Conservation (phyloP, 495 filamentous ascomycete species). For the Alectoria sarmentosa region DNA sequence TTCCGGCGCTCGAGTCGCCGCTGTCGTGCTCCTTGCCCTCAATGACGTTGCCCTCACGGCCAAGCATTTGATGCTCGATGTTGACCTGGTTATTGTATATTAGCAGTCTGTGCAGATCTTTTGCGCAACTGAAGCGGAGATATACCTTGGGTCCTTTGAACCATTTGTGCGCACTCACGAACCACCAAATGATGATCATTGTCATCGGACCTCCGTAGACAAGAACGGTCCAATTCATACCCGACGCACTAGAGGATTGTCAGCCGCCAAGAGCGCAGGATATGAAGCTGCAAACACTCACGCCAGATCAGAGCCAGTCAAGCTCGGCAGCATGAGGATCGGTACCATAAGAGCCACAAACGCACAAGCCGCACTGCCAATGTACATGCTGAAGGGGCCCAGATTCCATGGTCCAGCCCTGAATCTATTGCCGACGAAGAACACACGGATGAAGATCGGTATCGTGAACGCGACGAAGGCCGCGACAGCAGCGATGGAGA, state of each 20-base stretch:
- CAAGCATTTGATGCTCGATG: conserved; percentile 27
- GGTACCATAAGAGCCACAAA: conserved; percentile 71
- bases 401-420: conserved; percentile 69
- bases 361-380: conserved; percentile 51
- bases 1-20: conserved; percentile 21
- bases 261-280: conserved; percentile 8
- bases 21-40: conserved; percentile 18
- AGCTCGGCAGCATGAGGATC: conserved; percentile 62
- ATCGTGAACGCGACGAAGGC: conserved; percentile 69
- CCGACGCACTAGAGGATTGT: conserved; percentile 17
- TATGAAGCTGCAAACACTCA: conserved; percentile 26
- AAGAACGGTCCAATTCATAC: conserved; percentile 72
- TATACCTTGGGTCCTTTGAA: conserved; percentile 65
- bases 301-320: conserved; percentile 50
- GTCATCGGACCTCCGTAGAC: conserved; percentile 68
- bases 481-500: conserved; percentile 69
- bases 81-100: conserved; percentile 19
- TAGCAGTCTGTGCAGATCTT: not conserved
- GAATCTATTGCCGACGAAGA: conserved; percentile 66
- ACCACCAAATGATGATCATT: conserved; percentile 59
- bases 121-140: not conserved
- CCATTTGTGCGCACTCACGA: conserved; percentile 64
- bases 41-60: conserved; percentile 18
- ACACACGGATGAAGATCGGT: conserved; percentile 67
- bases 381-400: conserved; percentile 52